Evolutionary conservation across 176 grass and related monocot species (phyloP).

Genomic region (Melocanna baccifera): DNA sequence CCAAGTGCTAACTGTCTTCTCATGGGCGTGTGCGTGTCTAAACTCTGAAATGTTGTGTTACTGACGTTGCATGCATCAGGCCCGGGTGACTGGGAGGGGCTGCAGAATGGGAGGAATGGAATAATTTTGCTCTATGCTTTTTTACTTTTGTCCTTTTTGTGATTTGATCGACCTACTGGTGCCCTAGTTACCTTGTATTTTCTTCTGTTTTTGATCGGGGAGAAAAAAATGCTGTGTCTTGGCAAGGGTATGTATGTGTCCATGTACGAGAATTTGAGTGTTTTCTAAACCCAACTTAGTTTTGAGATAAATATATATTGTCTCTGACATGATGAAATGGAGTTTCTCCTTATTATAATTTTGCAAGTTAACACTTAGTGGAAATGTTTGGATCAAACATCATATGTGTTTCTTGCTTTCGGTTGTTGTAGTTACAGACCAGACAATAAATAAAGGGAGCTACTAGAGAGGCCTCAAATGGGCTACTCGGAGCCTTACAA

Average conservation of each 20-base stretch:
- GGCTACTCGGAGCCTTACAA: too few relatives aligned
- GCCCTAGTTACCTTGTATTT: conserved; percentile 14
- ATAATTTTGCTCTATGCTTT: conserved; percentile 55
- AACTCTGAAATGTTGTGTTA: conserved; percentile 9
- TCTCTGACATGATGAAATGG: background rate
- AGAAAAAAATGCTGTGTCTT: conserved; percentile 28
- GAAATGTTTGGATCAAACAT: background rate
- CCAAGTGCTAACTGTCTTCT: conserved; percentile 34
- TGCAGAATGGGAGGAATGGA: conserved; percentile 31
- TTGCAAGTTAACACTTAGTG: background rate
- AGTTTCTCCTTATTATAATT: background rate
- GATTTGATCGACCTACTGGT: background rate
- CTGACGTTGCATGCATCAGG: conserved; percentile 41
- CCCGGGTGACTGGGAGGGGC: conserved; percentile 25
- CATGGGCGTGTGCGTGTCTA: background rate
- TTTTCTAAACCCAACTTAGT: background rate
- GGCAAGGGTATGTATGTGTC: background rate
- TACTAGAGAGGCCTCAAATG: too few relatives aligned
- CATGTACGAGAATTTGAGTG: conserved; percentile 25
- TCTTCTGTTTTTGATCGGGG: background rate
- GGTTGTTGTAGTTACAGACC: too few relatives aligned
- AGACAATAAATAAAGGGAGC: too few relatives aligned
- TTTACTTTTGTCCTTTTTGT: conserved; percentile 36
- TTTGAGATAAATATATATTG: background rate
- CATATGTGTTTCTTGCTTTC: background rate